Percentiles rank a stretch among this genome's conserved stretches.
phyloP scores from a whole-genome alignment of 345 rosid genomes.

The Physaria fendleri region DNA sequence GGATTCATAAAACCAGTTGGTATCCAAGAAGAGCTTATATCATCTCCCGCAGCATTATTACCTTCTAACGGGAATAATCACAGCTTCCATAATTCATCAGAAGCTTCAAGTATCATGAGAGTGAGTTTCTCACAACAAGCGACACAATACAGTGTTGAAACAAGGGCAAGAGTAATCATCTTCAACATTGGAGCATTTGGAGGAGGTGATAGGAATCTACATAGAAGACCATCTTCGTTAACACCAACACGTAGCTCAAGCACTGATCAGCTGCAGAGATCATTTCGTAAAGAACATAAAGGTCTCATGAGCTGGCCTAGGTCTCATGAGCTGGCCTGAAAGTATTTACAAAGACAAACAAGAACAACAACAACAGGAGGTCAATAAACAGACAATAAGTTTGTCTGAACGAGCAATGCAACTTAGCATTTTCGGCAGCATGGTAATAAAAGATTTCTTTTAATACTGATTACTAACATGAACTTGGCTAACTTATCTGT shows the following conservation, averaged over 20 bases:
- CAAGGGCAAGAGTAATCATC: slow-evolving; percentile 67
- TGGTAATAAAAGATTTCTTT: too few relatives aligned
- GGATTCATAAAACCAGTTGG: slow-evolving; percentile 61
- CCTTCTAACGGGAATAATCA: slow-evolving; percentile 45
- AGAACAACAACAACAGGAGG: slow-evolving; percentile 32
- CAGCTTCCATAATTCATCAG: slow-evolving; percentile 44
- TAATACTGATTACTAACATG: too few relatives aligned
- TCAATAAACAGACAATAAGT: slow-evolving; percentile 30
- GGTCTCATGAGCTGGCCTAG: slow-evolving; percentile 75
- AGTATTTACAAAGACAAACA: slow-evolving; percentile 29
- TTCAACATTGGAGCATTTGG: slow-evolving; percentile 56
- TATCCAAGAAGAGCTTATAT: slow-evolving; percentile 47
- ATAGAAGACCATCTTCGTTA: slow-evolving; percentile 44
- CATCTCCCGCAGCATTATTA: slow-evolving; percentile 59
- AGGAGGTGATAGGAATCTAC: slow-evolving; percentile 37
- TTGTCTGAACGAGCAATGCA: slow-evolving; percentile 80
- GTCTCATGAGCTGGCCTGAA: slow-evolving; percentile 89
- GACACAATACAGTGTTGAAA: slow-evolving; percentile 56
- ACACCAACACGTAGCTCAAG: slow-evolving; percentile 29
- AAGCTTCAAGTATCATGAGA: slow-evolving; percentile 40
- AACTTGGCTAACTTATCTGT: too few relatives aligned
- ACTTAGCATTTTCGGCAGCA: slow-evolving; percentile 71
- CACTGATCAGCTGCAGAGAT: slow-evolving; percentile 45
- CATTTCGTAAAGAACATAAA: slow-evolving; percentile 39
- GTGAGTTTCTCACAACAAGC: slow-evolving; percentile 51